These are phyloP conservation scores for Kockovaella imperatae DNA, from an alignment of 768 basidiomycete genomes.

Conservation along the genomic window DNA sequence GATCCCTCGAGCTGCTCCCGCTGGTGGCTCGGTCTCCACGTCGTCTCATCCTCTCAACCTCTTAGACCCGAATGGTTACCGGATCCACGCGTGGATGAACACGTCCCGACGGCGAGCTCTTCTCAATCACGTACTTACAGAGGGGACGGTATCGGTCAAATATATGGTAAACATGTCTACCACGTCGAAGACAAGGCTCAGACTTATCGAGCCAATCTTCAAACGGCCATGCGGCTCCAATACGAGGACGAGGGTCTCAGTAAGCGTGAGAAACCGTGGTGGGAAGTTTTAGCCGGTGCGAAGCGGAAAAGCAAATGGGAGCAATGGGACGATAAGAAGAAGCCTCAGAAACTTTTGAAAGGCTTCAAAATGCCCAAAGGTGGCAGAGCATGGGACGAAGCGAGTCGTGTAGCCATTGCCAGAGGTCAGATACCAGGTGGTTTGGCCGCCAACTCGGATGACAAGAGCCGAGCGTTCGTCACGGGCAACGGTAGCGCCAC, in stretches of 20 bases:
- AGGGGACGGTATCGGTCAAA: slow-evolving; percentile 21
- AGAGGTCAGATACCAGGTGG: slow-evolving; percentile 2
- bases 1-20: too few relatives aligned
- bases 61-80: slow-evolving; percentile 5
- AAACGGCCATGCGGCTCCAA: slow-evolving; percentile 17
- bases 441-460: slow-evolving; percentile 5
- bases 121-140: slow-evolving; percentile 8
- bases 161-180: slow-evolving; percentile 18
- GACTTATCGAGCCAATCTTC: slow-evolving; percentile 8
- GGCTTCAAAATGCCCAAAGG: background rate
- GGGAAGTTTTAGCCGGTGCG: slow-evolving; percentile 33
- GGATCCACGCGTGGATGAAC: background rate
- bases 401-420: slow-evolving; percentile 1
- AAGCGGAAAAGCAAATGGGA: background rate
- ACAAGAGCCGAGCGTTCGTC: slow-evolving; percentile 9
- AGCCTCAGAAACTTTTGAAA: background rate
- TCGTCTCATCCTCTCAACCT: background rate
- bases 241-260: slow-evolving; percentile 6
- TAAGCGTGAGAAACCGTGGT: background rate
- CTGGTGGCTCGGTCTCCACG: slow-evolving; percentile 1
- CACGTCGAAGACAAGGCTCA: slow-evolving; percentile 10
- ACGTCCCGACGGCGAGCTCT: background rate
- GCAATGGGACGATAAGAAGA: background rate
- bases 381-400: background rate
- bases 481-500: slow-evolving; percentile 1